A percentile compares a stretch with the other conserved stretches of the same genome.
Evolutionary conservation across 305 asterid species (phyloP).

Genomic region (Caryopteris hybrid): DNA sequence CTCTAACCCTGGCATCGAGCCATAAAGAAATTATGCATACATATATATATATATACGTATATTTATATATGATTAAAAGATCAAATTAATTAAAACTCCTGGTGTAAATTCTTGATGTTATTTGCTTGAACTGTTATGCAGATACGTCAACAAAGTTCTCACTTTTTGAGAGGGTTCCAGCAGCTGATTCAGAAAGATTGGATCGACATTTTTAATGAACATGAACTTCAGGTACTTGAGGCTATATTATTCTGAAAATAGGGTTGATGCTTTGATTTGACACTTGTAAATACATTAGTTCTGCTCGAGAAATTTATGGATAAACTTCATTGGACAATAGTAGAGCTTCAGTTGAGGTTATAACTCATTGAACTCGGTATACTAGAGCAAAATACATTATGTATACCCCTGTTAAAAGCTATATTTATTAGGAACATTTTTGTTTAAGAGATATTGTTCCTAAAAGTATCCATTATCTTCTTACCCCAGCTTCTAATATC

Average conservation of each 20-base stretch:
- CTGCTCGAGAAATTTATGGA: not conserved
- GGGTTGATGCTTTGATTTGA: not conserved
- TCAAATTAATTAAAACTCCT: conserved; percentile 1
- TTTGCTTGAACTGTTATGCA: conserved; percentile 26
- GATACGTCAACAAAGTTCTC: conserved; percentile 89
- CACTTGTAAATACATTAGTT: not conserved
- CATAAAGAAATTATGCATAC: no score
- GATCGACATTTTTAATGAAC: conserved; percentile 95
- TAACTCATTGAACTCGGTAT: not conserved
- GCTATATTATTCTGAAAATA: conserved; percentile 2
- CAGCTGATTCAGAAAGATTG: conserved; percentile 84
- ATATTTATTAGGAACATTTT: not conserved
- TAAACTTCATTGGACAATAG: not conserved
- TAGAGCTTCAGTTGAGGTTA: not conserved
- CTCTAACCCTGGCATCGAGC: not conserved
- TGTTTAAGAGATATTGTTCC: conserved; percentile 9
- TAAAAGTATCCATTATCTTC: conserved; percentile 8
- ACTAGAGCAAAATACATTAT: not conserved
- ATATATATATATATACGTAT: no score
- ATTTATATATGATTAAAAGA: not conserved
- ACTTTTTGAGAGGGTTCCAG: conserved; percentile 92
- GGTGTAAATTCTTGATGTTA: conserved; percentile 11
- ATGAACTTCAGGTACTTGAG: conserved; percentile 85
- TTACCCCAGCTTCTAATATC: conserved; percentile 82
- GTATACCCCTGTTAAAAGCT: not conserved